These are phyloP conservation scores for Carpinus viminea DNA, from an alignment of 306 rosid species.

Conservation along the genomic window DNA sequence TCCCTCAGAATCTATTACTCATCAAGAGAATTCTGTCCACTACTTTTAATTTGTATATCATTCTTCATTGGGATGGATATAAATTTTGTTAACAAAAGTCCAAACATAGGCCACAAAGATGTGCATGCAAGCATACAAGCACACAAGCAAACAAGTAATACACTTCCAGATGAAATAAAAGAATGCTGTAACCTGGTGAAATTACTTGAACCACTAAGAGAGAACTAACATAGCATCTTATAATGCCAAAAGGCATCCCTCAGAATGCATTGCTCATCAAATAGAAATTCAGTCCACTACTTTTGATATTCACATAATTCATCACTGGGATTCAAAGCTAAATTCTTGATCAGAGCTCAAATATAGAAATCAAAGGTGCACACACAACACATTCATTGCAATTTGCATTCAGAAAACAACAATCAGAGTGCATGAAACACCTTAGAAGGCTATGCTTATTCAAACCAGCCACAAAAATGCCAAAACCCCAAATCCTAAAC, in stretches of 20 bases:
- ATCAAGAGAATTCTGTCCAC: conserved; percentile 27
- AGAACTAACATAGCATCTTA: not conserved
- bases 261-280: conserved; percentile 46
- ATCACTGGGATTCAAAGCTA: conserved; percentile 37
- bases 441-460: not conserved
- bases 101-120: not conserved
- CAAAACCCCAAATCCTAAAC: not conserved
- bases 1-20: conserved; percentile 54
- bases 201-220: too few relatives aligned
- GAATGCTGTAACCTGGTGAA: not conserved
- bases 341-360: not conserved
- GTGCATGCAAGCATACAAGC: too few relatives aligned
- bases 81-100: not conserved
- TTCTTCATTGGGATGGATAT: not conserved
- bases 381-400: too few relatives aligned
- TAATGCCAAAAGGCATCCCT: conserved; percentile 34
- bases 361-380: not conserved
- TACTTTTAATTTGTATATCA: not conserved
- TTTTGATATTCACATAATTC: conserved; percentile 29
- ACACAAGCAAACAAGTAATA: too few relatives aligned
- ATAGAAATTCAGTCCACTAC: conserved; percentile 63
- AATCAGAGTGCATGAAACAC: not conserved
- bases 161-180: too few relatives aligned
- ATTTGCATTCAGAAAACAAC: not conserved
- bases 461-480: not conserved